Conservation (phyloP, 352 stramenopile species). For the Globisporangium orthogonon region DNA sequence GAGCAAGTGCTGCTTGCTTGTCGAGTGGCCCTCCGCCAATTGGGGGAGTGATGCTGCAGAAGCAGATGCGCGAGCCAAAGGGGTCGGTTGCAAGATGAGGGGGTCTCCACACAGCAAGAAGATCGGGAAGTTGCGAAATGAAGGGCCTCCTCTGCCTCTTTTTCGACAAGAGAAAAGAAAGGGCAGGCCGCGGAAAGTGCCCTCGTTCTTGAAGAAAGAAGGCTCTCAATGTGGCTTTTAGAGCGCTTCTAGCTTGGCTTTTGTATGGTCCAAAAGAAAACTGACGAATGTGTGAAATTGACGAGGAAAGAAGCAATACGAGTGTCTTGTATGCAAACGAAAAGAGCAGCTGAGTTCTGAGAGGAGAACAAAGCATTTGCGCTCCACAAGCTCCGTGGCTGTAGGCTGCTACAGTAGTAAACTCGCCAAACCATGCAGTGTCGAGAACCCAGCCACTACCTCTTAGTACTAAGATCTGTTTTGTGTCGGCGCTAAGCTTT, state of each 20-base stretch:
- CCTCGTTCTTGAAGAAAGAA: neutral
- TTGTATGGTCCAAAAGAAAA: neutral
- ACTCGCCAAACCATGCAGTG: too few relatives aligned
- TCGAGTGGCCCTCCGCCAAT: neutral
- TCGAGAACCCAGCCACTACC: too few relatives aligned
- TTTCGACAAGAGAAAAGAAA: neutral
- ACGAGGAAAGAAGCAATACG: neutral
- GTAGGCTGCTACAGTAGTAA: too few relatives aligned
- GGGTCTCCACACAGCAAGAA: neutral
- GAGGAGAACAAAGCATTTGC: too few relatives aligned
- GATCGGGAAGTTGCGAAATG: neutral
- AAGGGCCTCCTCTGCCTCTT: neutral
- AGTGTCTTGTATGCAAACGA: too few relatives aligned
- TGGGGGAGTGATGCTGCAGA: neutral
- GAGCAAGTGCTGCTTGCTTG: neutral
- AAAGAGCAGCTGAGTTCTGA: too few relatives aligned
- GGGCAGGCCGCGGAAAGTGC: neutral
- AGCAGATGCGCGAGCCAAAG: neutral
- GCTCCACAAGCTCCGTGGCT: too few relatives aligned
- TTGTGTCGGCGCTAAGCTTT: too few relatives aligned
- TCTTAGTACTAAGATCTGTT: too few relatives aligned
- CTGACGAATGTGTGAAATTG: neutral
- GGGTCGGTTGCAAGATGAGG: neutral
- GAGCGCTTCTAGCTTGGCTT: neutral
- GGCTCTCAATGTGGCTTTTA: neutral